phyloP scores from a whole-genome alignment of 805 yeast species.

The Candida adriatica region DNA sequence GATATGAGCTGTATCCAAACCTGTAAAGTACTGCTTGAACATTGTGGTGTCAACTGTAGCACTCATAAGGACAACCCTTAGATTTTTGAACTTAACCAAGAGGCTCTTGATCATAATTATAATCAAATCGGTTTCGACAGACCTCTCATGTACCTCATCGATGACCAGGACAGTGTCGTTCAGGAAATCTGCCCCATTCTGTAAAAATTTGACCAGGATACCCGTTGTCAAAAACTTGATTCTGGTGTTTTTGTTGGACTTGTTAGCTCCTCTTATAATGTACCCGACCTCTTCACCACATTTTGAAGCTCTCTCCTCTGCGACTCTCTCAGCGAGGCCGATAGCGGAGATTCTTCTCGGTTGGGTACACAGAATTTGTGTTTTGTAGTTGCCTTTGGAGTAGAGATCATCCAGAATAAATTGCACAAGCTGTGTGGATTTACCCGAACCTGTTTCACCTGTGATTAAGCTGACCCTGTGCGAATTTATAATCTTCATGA shows the following conservation, averaged over 20 bases:
- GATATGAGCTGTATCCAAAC: slow-evolving; percentile 66
- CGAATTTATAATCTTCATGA: slow-evolving; percentile 47
- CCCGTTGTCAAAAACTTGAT: slow-evolving; percentile 91
- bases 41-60: slow-evolving; percentile 78
- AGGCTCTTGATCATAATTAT: slow-evolving; percentile 68
- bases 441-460: slow-evolving; percentile 98
- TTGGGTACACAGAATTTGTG: slow-evolving; percentile 80
- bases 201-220: slow-evolving; percentile 80
- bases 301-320: slow-evolving; percentile 60
- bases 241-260: slow-evolving; percentile 52
- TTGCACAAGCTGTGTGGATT: slow-evolving; percentile 91
- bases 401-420: slow-evolving; percentile 69
- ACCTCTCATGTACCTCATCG: slow-evolving; percentile 97
- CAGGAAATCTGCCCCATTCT: slow-evolving; percentile 39
- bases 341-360: slow-evolving; percentile 95
- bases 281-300: slow-evolving; percentile 83
- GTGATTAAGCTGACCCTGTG: slow-evolving; percentile 73
- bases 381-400: slow-evolving; percentile 34
- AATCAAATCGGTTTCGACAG: slow-evolving; percentile 83
- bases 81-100: slow-evolving; percentile 34
- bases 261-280: slow-evolving; percentile 84
- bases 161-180: slow-evolving; percentile 60
- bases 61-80: slow-evolving; percentile 81
- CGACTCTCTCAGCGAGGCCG: slow-evolving; percentile 88
- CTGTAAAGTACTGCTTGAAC: slow-evolving; percentile 59